Evolutionary conservation across 345 rosid species (phyloP), one percentile per base, ranked within the genome.

Genomic region (Gossypium rotundifolium): DNA sequence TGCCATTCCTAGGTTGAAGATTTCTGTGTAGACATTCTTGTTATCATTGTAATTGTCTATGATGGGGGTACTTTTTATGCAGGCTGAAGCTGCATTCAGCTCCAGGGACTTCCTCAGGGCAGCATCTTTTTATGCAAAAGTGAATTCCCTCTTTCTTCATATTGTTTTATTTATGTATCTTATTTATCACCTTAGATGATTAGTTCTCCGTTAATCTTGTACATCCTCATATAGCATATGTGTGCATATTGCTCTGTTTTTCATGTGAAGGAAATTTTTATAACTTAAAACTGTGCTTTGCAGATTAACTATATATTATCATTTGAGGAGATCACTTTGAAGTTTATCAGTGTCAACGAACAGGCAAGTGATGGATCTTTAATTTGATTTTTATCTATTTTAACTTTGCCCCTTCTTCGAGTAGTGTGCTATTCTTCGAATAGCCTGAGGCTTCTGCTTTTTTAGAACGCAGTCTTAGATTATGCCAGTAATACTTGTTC

Each of bases 41-140:
- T 66, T 27, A 71, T 57, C 62, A 52, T 70, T 60, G 20, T 76
- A 65, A 25, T 79, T 57, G 12, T 75, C 57, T 81, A 13, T 81
- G 76, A 79, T 74, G 75, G 72, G 80, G 73, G 66, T 79, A 68
- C 45, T 76, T 76, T 80, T 71, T 78, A 70, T 85, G 88, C 91
- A 95, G 99, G 99, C 97, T 73, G 99, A 95, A 85, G 82, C 86
- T 77, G 99, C 96, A 75, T 95, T 95, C 77, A 22, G 83, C 79
- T 70, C 87, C 80, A 93, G 86, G 88, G 99, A 95, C 70, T 95
- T 90, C 81, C 87, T 84, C 60, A 86, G 97, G 83, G 98, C 98
- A 72, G 92, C 98, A 81, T 93, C 99, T 49, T 95, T 95, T 85
- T 91, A 89, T 79, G 91, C 99, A 77, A 95, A 95, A 84, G 99